Evolutionary conservation across 2,329 filamentous ascomycete species (phyloP).

Genomic region (Paraphaeosphaeria sporulosa): DNA sequence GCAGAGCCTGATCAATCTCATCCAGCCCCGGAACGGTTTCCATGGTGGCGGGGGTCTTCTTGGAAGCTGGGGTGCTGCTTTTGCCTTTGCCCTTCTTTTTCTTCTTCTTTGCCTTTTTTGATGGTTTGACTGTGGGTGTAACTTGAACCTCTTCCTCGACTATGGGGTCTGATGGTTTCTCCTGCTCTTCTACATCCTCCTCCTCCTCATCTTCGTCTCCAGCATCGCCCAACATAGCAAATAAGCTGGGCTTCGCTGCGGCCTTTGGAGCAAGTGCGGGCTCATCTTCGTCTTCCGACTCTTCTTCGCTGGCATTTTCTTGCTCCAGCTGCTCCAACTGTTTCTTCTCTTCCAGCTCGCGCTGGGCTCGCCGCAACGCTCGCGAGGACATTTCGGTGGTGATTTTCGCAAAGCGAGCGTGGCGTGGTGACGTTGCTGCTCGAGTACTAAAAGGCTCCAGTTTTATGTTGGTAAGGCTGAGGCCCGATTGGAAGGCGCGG

Average conservation of each 20-base stretch:
- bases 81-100: conserved; percentile 66
- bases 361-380: conserved; percentile 70
- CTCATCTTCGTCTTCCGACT: conserved; percentile 47
- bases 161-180: conserved; percentile 40
- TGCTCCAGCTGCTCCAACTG: conserved; percentile 52
- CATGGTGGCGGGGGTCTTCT: conserved; percentile 25
- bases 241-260: conserved; percentile 52
- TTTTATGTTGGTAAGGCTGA: conserved; percentile 15
- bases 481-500: conserved; percentile 1
- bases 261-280: conserved; percentile 23
- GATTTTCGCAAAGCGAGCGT: conserved; percentile 15
- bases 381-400: conserved; percentile 66
- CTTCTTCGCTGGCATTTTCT: conserved; percentile 42
- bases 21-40: conserved; percentile 55
- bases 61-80: conserved; percentile 50
- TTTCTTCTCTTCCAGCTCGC: conserved; percentile 66
- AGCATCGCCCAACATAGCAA: conserved; percentile 55
- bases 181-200: conserved; percentile 35
- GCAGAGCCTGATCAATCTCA: conserved; percentile 72
- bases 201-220: conserved; percentile 50
- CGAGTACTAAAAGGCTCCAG: neutral
- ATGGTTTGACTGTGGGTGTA: conserved; percentile 42
- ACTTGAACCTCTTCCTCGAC: conserved; percentile 28
- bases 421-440: conserved; percentile 10
- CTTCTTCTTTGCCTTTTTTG: conserved; percentile 63